These are phyloP conservation scores for Microcyclospora tardicrescens DNA, from an alignment of 2,329 filamentous ascomycete species.

Conservation along the genomic window DNA sequence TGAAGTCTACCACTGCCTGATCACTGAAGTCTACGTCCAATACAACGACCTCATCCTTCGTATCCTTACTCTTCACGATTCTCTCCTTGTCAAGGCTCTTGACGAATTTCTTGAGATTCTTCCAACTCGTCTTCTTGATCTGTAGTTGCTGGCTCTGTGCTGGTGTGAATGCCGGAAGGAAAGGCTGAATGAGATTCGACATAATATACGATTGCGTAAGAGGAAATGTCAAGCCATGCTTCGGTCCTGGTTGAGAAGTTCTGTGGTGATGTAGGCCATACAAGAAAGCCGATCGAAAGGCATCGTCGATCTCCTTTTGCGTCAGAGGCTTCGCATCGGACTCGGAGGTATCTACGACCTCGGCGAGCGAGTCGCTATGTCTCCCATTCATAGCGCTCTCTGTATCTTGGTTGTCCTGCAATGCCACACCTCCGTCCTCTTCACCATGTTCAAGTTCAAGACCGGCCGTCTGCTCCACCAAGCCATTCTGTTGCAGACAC, in stretches of 20 bases:
- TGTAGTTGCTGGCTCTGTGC: slow-evolving; percentile 45
- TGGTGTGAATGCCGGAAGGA: slow-evolving; percentile 46
- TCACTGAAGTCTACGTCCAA: slow-evolving; percentile 53
- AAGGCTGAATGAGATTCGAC: slow-evolving; percentile 52
- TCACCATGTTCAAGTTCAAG: slow-evolving; percentile 33
- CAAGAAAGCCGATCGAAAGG: slow-evolving; percentile 51
- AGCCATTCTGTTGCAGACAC: slow-evolving; percentile 20
- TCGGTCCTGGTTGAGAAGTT: slow-evolving; percentile 38
- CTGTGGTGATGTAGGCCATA: slow-evolving; percentile 50
- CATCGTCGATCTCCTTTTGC: slow-evolving; percentile 53
- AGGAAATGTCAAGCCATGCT: slow-evolving; percentile 47
- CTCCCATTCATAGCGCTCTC: slow-evolving; percentile 12
- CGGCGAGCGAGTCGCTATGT: too few relatives aligned
- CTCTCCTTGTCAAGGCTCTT: slow-evolving; percentile 52
- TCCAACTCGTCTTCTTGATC: slow-evolving; percentile 60
- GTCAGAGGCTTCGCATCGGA: slow-evolving; percentile 31
- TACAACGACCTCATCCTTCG: slow-evolving; percentile 48
- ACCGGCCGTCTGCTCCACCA: slow-evolving; percentile 29
- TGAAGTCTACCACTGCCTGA: slow-evolving; percentile 40
- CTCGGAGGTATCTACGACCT: slow-evolving; percentile 14
- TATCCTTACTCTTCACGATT: slow-evolving; percentile 51
- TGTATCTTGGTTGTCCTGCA: slow-evolving; percentile 14
- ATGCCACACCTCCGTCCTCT: slow-evolving; percentile 34
- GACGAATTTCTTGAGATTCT: slow-evolving; percentile 57
- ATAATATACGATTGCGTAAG: slow-evolving; percentile 52